Percentiles rank a stretch among this genome's conserved stretches.
phyloP scores from a whole-genome alignment of 225 moss, liverwort and hornwort genomes.

The Anthoceros angustus region DNA sequence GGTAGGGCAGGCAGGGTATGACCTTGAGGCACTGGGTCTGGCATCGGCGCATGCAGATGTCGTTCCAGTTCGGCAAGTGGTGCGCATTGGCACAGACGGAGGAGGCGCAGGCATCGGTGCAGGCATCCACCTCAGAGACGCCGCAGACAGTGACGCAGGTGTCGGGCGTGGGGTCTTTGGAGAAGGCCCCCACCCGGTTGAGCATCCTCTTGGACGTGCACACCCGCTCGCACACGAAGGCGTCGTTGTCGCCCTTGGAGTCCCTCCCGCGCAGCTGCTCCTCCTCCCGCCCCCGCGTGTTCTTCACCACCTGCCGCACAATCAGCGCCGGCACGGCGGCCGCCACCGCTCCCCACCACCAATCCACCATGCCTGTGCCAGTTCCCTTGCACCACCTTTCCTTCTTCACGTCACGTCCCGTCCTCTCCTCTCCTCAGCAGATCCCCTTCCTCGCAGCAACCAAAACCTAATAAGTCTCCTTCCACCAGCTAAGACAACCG shows the following conservation, averaged over 20 bases:
- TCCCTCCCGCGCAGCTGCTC: constrained; percentile 62
- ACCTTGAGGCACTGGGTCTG: constrained; percentile 97
- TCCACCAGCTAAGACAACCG: too few relatives aligned
- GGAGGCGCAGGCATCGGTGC: constrained; percentile 70
- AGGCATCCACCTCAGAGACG: constrained; percentile 89
- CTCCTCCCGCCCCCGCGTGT: constrained; percentile 57
- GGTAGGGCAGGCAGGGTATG: background rate
- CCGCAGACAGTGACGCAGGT: constrained; percentile 99
- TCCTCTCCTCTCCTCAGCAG: too few relatives aligned
- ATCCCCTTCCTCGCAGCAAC: too few relatives aligned
- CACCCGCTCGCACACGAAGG: constrained; percentile 90
- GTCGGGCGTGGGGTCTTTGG: constrained; percentile 83
- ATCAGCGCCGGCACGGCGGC: constrained; percentile 82
- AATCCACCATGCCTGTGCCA: constrained; percentile 57
- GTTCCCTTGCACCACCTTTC: background rate
- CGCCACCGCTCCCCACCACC: constrained; percentile 99
- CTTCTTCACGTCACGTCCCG: too few relatives aligned
- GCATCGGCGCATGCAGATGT: constrained; percentile 84
- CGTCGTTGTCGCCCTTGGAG: constrained; percentile 52
- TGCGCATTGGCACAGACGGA: constrained; percentile 91
- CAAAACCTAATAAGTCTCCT: too few relatives aligned
- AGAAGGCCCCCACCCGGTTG: constrained; percentile 79
- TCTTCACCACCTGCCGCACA: constrained; percentile 69
- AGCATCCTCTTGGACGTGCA: constrained; percentile 97
- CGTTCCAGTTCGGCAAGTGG: constrained; percentile 98